phyloP scores from a whole-genome alignment of 2,329 filamentous ascomycete species.

The Sphaerulina musiva region DNA sequence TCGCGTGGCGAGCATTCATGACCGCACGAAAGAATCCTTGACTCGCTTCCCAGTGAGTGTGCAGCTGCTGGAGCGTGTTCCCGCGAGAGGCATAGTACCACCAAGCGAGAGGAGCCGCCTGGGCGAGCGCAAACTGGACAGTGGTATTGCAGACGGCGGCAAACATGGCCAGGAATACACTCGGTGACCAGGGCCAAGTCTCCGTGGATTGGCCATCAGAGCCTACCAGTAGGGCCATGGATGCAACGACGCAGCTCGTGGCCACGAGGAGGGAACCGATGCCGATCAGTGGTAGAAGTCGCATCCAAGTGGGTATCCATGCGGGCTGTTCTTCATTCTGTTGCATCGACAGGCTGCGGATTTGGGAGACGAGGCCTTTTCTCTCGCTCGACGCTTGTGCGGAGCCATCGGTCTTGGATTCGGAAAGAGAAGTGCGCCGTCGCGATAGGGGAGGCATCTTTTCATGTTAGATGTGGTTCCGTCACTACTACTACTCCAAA shows the following conservation, averaged over 20 bases:
- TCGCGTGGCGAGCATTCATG: constrained; percentile 3
- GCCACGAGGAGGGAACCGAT: not conserved
- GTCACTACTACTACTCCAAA: not conserved
- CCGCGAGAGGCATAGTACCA: constrained; percentile 8
- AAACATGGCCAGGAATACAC: constrained; percentile 10
- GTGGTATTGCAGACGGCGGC: constrained; percentile 9
- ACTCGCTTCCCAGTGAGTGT: constrained; percentile 7
- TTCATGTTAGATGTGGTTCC: not conserved
- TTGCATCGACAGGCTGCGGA: not conserved
- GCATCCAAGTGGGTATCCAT: constrained; percentile 3
- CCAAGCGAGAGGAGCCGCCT: constrained; percentile 9
- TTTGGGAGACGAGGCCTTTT: not conserved
- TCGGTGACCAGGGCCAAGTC: constrained; percentile 5
- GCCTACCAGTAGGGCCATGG: constrained; percentile 7
- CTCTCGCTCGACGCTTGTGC: not conserved
- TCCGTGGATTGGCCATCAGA: constrained; percentile 8
- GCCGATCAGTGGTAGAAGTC: not conserved
- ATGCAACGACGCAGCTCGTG: not conserved
- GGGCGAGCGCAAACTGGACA: constrained; percentile 7
- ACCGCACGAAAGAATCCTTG: constrained; percentile 4
- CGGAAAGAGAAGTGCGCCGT: not conserved
- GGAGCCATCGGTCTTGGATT: not conserved
- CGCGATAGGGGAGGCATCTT: not conserved
- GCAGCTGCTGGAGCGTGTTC: constrained; percentile 4
- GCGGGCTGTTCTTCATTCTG: not conserved